Conservation (phyloP, 441 rosid genomes). For the Erysimum pusillum region DNA sequence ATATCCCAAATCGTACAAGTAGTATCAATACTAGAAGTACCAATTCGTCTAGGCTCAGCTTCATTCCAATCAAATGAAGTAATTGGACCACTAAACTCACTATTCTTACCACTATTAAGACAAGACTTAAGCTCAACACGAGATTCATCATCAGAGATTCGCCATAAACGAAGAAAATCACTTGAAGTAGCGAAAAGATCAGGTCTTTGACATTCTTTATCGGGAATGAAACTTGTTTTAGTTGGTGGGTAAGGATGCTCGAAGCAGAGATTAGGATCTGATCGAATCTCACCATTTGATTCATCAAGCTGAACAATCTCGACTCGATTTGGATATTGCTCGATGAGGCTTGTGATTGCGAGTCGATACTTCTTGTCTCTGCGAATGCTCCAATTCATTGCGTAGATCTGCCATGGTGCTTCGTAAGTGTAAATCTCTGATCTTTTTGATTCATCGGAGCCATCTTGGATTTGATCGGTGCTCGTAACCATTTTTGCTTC, state of each 20-base stretch:
- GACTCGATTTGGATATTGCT: constrained; percentile 75
- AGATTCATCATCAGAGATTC: constrained; percentile 71
- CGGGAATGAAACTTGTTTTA: constrained; percentile 88
- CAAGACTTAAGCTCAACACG: constrained; percentile 72
- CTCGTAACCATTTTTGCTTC: constrained; percentile 62
- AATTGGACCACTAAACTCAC: constrained; percentile 85
- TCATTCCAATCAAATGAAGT: constrained; percentile 98
- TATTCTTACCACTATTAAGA: constrained; percentile 84
- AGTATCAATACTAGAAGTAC: constrained; percentile 86
- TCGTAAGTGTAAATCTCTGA: constrained; percentile 94
- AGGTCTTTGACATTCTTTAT: constrained; percentile 86
- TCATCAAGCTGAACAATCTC: constrained; percentile 98
- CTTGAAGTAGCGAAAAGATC: constrained; percentile 91
- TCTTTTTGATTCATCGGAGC: constrained; percentile 84
- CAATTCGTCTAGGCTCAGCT: constrained; percentile 88
- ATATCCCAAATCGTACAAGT: constrained; percentile 98
- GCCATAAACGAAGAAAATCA: constrained; percentile 92
- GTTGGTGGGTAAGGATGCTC: constrained; percentile 95
- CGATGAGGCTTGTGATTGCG: constrained; percentile 92
- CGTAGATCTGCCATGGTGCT: constrained; percentile 95
- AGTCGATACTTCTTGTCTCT: constrained; percentile 94
- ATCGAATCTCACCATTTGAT: constrained; percentile 91
- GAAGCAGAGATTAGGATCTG: constrained; percentile 82
- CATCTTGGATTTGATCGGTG: constrained; percentile 76
- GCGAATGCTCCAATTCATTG: constrained; percentile 98